Conservation (phyloP, 345 rosid species). For the Eucalyptus polyanthemos region DNA sequence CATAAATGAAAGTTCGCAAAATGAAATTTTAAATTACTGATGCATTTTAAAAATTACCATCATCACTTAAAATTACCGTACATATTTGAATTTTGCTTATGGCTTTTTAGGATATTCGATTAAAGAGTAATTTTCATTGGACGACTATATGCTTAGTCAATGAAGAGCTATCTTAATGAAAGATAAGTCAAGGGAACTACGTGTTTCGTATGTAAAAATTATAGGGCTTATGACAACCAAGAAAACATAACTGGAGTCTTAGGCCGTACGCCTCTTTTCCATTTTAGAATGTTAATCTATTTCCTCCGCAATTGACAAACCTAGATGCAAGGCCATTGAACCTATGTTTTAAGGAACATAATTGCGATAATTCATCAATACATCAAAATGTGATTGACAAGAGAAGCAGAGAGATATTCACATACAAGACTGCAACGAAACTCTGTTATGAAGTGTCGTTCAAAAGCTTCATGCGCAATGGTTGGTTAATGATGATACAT, state of each 20-base stretch:
- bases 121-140: background rate
- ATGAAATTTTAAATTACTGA: background rate
- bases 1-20: too few species aligned
- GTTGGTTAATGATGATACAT: background rate
- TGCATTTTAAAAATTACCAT: background rate
- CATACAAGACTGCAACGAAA: background rate
- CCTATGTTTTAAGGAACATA: background rate
- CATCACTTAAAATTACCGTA: background rate
- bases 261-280: background rate
- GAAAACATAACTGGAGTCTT: background rate
- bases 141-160: background rate
- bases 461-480: background rate
- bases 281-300: background rate
- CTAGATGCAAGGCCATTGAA: background rate
- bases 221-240: background rate
- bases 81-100: background rate
- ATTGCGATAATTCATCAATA: background rate
- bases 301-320: background rate
- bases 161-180: background rate
- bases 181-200: background rate
- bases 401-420: background rate
- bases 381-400: background rate
- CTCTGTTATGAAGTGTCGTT: background rate
- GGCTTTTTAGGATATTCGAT: background rate
- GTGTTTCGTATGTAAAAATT: background rate